These are phyloP conservation scores for Debaryomyces castellii DNA, from an alignment of 805 yeast genomes.

Conservation along the genomic window DNA sequence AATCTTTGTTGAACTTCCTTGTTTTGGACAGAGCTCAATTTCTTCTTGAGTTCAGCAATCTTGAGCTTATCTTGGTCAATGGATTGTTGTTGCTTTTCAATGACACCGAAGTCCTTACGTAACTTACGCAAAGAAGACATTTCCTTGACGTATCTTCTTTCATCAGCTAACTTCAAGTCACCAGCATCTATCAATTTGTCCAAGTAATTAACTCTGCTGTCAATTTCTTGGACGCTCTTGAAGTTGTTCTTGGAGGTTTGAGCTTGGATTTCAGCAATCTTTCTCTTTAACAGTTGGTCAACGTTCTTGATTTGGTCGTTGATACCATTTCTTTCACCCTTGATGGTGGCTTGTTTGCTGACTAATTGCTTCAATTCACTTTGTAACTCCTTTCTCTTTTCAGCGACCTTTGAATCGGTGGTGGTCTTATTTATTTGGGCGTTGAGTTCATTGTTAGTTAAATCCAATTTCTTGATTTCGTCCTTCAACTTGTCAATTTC, in stretches of 20 bases:
- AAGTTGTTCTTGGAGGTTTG: constrained; percentile 69
- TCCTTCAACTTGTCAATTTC: constrained; percentile 53
- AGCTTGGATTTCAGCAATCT: constrained; percentile 70
- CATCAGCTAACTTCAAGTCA: constrained; percentile 82
- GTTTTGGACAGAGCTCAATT: constrained; percentile 56
- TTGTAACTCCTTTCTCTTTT: constrained; percentile 34
- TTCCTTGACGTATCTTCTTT: constrained; percentile 81
- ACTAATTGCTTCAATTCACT: constrained; percentile 40
- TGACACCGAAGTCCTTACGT: constrained; percentile 70
- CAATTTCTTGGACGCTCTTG: constrained; percentile 68
- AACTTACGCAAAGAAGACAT: constrained; percentile 79
- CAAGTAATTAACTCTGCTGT: constrained; percentile 58
- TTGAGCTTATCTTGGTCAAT: constrained; percentile 78
- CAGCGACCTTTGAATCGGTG: constrained; percentile 28
- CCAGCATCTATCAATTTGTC: constrained; percentile 81
- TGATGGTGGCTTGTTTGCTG: constrained; percentile 47
- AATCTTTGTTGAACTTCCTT: constrained; percentile 67
- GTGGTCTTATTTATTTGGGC: constrained; percentile 49
- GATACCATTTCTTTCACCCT: constrained; percentile 48
- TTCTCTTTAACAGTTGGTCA: constrained; percentile 72
- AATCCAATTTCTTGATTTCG: constrained; percentile 64
- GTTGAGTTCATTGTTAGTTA: constrained; percentile 49
- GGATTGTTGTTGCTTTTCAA: constrained; percentile 73
- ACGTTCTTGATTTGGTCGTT: constrained; percentile 70
- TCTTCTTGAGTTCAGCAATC: constrained; percentile 71